phyloP scores from a whole-genome alignment of 352 stramenopile species.

The Pythium oligandrum region DNA sequence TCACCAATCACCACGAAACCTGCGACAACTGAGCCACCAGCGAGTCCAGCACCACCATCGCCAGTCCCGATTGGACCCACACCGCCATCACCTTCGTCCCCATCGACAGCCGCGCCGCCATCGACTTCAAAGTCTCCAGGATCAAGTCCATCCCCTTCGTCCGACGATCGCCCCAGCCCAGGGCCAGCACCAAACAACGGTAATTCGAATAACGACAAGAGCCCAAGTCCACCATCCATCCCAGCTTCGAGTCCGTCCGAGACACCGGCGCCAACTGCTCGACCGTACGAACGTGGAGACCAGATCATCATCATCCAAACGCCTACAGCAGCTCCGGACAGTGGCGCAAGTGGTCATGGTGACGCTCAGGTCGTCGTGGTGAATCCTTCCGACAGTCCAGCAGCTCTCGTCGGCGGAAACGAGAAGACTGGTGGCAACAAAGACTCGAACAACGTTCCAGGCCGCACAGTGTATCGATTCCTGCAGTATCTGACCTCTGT shows the following conservation, averaged over 20 bases:
- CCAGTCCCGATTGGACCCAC: neutral
- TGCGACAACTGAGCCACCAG: neutral
- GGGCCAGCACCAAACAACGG: neutral
- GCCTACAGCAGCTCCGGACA: neutral
- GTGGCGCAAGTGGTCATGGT: neutral
- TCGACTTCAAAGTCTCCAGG: neutral
- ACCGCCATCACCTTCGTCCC: neutral
- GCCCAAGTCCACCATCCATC: neutral
- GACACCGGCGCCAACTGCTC: neutral
- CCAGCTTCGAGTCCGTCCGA: neutral
- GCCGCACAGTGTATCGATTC: neutral
- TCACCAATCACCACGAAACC: neutral
- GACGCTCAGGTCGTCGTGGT: slow-evolving; percentile 7
- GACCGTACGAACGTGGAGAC: slow-evolving; percentile 8
- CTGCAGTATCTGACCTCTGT: slow-evolving; percentile 4
- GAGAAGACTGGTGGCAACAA: neutral
- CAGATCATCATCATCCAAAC: slow-evolving; percentile 5
- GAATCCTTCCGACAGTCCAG: neutral
- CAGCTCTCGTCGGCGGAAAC: neutral
- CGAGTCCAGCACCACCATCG: neutral
- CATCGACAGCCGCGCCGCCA: neutral
- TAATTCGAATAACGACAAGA: neutral
- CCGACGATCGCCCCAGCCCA: neutral
- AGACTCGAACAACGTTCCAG: neutral
- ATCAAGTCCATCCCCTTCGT: neutral